Evolutionary conservation across 768 basidiomycete species (phyloP).

Genomic region (Boletus patriciae): DNA sequence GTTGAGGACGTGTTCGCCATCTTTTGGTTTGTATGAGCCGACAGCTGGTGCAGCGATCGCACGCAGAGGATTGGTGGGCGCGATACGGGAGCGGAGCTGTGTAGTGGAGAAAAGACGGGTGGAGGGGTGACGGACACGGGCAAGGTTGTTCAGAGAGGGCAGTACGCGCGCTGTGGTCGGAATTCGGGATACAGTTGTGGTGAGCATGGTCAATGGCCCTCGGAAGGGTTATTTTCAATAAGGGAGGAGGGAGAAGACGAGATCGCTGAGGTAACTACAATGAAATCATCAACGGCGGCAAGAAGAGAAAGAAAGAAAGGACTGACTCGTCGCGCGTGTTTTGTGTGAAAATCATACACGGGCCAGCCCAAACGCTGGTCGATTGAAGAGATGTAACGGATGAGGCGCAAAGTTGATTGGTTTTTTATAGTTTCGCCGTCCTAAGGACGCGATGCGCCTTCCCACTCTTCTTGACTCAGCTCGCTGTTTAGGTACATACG

Average conservation of each 20-base stretch:
- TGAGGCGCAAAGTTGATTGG: too few relatives aligned
- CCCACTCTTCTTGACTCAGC: too few relatives aligned
- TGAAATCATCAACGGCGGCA: conserved; percentile 2
- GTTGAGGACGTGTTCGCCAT: conserved; percentile 75
- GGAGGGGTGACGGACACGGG: conserved; percentile 20
- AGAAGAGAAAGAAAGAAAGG: neutral
- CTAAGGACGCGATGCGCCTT: too few relatives aligned
- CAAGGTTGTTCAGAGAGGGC: conserved; percentile 18
- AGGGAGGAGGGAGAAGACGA: conserved; percentile 29
- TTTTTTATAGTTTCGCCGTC: neutral
- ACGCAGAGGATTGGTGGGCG: conserved; percentile 52
- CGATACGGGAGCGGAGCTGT: conserved; percentile 36
- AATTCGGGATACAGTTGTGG: conserved; percentile 6
- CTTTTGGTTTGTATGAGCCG: conserved; percentile 62
- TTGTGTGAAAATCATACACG: conserved; percentile 35
- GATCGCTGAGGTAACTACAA: conserved; percentile 32
- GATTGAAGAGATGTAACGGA: neutral
- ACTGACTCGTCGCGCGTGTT: conserved; percentile 37
- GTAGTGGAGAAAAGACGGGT: conserved; percentile 54
- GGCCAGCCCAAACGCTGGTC: conserved; percentile 12
- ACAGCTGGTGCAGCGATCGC: conserved; percentile 78
- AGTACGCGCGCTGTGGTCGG: conserved; percentile 14
- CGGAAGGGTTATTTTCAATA: conserved; percentile 12
- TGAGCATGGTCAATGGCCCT: conserved; percentile 12
- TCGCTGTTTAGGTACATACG: too few relatives aligned